Base-by-base conservation (phyloP, 768 basidiomycete genomes). In the Lanmaoa rubissima region DNA sequence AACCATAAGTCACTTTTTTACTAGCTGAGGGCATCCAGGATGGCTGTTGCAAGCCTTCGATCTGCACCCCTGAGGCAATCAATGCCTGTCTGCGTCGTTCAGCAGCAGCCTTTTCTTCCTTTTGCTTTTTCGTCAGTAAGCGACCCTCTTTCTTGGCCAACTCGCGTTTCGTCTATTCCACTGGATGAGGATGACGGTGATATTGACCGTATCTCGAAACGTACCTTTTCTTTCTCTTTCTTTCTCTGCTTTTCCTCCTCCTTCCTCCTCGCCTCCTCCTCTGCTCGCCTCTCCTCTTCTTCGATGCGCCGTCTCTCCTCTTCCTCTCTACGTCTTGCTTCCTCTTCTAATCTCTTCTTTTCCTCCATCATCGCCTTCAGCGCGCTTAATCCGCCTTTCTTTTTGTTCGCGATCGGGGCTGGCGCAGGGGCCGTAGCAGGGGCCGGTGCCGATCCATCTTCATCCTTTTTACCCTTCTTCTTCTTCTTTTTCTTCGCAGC, bases 51-150 rank as follows among this genome's bases (percentile, higher is more conserved):
- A 98, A 76, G 58, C 92, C 97, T 65, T 95, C 94, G 57, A 99
- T 89, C 63, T 87, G 86, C 47, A 90, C 89, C 48, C 94, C 94
- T 36, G 91, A 89, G 19, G 91, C 88, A 48, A 98, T 79, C 51
- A 98, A 82, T 2, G 96, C 95, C 69, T 96, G 85, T 69, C 86
- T 90, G 54, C 94, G 87, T 32, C 92, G 84, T 71, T 98, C 95
- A 3, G 93, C 94, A 61, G 86, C 89, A 21, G 90, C 90, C 63
- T 82, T 87, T 70, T 98, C 95, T 67, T 92, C 90, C 73, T 94
- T 96, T 72, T 98, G 95, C 74, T 95, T 97, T 73, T 96, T 94
- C n/a, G 96, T 98, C 48, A 98, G 80, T 26, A 96, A 76, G 45
- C 90, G 84, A 24, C 97, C 97, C 75, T 98, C 95, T 71, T 94